Base-by-base conservation (phyloP, 441 rosid genomes). In the Croton setiger region DNA sequence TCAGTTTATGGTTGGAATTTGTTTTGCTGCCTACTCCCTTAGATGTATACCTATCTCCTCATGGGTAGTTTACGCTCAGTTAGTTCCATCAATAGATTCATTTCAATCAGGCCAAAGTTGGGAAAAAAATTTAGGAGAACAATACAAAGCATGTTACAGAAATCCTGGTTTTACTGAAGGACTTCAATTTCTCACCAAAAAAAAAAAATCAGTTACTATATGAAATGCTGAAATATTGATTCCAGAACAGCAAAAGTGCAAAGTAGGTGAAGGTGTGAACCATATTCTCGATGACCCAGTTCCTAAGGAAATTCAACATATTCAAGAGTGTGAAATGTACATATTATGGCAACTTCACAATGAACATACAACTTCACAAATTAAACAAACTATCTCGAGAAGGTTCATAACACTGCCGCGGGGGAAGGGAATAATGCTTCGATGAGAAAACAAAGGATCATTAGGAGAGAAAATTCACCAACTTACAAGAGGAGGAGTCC, bases 401-500 rank as follows among this genome's bases (percentile, higher is more conserved):
- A 17, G 2, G 18, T 3, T 7, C 20, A 63, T 27, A 15, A 48
- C 31, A 51, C 36, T 2, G 31, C 31, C 31, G n/a, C 35, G 55
- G 18, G 61, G 39, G 12, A 45, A 66, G 13, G 31, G 39, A 20
- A 1, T 5, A 57, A 20, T 47, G 41, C 27, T 51, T 18, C 11
- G 33, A 66, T 49, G 45, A 52, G 13, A 65, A 44, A 31, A 6
- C 52, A 31, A 45, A 60, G 39, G 7, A 52, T 11, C 12, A 31
- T 7, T 15, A 63, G 35, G 43, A 11, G 21, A 69, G 33, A 54
- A 66, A 15, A 66, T 69, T 66, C 64, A 56, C 5, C 33, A 70
- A 85, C 98, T 88, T 87, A 96, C 99, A 80, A 96, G 97, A 64
- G 99, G 94, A 78, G 99, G 99, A 72, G 99, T 91, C 80, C 99